A percentile compares a stretch with the other conserved stretches of the same genome.
phyloP scores from a whole-genome alignment of 1,139 yeast species.

The Blastobotrys persicus region DNA sequence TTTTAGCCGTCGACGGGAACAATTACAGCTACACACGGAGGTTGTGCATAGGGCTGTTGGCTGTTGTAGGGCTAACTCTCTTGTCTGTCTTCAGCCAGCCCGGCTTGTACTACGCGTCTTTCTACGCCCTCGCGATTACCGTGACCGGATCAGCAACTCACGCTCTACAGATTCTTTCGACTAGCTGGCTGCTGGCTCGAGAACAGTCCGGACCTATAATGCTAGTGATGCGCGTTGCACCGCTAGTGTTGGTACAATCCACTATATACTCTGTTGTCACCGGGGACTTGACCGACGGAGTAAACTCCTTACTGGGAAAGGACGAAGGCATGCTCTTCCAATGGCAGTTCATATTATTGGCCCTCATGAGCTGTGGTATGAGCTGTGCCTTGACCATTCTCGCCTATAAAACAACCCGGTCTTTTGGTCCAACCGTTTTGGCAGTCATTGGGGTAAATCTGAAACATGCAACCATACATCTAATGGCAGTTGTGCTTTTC shows the following conservation, averaged over 20 bases:
- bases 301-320: not conserved
- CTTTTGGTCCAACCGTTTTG: slow-evolving; percentile 31
- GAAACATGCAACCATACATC: slow-evolving; percentile 8
- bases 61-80: slow-evolving; percentile 31
- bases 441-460: slow-evolving; percentile 26
- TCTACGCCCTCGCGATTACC: not conserved
- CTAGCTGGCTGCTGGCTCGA: slow-evolving; percentile 26
- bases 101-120: not conserved
- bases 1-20: slow-evolving; percentile 30
- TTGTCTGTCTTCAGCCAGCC: slow-evolving; percentile 9
- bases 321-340: not conserved
- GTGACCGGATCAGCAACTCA: not conserved
- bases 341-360: slow-evolving; percentile 21
- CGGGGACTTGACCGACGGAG: slow-evolving; percentile 26
- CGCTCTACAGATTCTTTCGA: not conserved
- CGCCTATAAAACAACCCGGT: slow-evolving; percentile 31
- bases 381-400: slow-evolving; percentile 31
- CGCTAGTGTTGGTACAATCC: slow-evolving; percentile 29
- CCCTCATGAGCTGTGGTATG: slow-evolving; percentile 28
- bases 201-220: slow-evolving; percentile 29
- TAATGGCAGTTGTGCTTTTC: slow-evolving; percentile 1
- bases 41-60: slow-evolving; percentile 21
- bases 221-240: slow-evolving; percentile 30
- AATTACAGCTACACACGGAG: slow-evolving; percentile 9
- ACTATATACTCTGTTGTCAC: slow-evolving; percentile 27